A percentile compares a stretch with the other conserved stretches of the same genome.
Conservation (phyloP, 177 flowering plant genomes). For the Tripterygium wilfordii region DNA sequence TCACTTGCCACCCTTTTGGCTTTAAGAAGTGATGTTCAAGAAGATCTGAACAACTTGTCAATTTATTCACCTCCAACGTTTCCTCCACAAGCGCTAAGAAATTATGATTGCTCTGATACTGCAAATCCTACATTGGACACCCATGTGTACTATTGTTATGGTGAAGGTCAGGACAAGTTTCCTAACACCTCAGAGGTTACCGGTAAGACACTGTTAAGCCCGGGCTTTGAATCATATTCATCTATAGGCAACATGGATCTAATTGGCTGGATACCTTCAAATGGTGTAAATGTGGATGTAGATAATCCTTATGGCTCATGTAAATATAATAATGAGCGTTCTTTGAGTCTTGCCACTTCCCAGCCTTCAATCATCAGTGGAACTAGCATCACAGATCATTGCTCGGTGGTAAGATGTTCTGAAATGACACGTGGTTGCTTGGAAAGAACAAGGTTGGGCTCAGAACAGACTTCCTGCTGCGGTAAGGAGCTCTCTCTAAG, state of each 20-base stretch:
- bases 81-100: conserved; percentile 24
- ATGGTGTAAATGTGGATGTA: conserved; percentile 12
- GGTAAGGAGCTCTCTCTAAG: conserved; percentile 34
- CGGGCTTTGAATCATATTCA: conserved; percentile 19
- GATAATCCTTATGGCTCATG: conserved; percentile 24
- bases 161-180: conserved; percentile 22
- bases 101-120: conserved; percentile 17
- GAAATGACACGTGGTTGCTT: conserved; percentile 22
- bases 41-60: conserved; percentile 20
- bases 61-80: conserved; percentile 18
- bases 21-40: conserved; percentile 27
- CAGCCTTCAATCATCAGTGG: conserved; percentile 29
- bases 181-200: conserved; percentile 13
- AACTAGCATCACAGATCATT: conserved; percentile 32
- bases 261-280: conserved; percentile 27
- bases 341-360: conserved; percentile 60
- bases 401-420: conserved; percentile 45
- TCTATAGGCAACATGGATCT: conserved; percentile 19
- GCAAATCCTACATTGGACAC: conserved; percentile 20
- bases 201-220: conserved; percentile 13
- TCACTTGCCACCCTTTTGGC: conserved; percentile 31
- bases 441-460: conserved; percentile 24
- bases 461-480: conserved; percentile 39
- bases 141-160: conserved; percentile 18
- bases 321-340: conserved; percentile 46